Evolutionary conservation across 1,284 basidiomycete genomes (phyloP), one percentile per base, ranked within the genome.

Genomic region (Boletellus dicymbophilus): DNA sequence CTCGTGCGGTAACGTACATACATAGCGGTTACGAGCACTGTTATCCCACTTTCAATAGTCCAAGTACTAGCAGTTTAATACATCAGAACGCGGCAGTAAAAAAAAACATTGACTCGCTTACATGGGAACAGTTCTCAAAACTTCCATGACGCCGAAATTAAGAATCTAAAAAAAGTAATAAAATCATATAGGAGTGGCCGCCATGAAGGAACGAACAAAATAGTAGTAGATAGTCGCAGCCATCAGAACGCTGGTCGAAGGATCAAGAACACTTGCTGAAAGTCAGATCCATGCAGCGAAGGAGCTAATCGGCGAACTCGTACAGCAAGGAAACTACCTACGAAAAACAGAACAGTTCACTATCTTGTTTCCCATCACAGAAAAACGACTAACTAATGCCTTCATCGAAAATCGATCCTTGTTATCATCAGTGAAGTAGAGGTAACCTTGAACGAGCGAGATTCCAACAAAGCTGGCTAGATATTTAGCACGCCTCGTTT

Each of bases 401-500:
- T 49, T 59, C 21, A 45, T 54, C 33, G 49, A n/a, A 49, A 46
- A 45, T n/a, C 49, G 48, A 44, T 59, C 59, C 4, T 49, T 53
- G 40, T 51, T 59, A 26, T 57, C 41, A 18, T 16, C 46, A 39
- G 39, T 54, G 48, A 59, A 59, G 38, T 61, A 59, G 22, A 59
- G 39, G 27, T 61, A 59, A 13, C 59, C 58, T 51, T 59, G 58
- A 20, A 59, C 58, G 21, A 59, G 44, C n/a, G 58, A 59, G 28
- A 59, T 61, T 11, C 58, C 59, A 21, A 59, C 59, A 15, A 61
- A 46, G 28, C 58, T 59, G 13, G 11, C 2, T n/a, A 48, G 21
- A 40, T 20, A 20, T 4, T 57, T 21, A 48, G 27, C 23, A 37
- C 23, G 22, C 12, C 21, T 15, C 12, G 27, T 30, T 10, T 28